Evolutionary conservation across 768 basidiomycete species (phyloP), one percentile per base, ranked within the genome.

Genomic region (Tubosaeta sp.): DNA sequence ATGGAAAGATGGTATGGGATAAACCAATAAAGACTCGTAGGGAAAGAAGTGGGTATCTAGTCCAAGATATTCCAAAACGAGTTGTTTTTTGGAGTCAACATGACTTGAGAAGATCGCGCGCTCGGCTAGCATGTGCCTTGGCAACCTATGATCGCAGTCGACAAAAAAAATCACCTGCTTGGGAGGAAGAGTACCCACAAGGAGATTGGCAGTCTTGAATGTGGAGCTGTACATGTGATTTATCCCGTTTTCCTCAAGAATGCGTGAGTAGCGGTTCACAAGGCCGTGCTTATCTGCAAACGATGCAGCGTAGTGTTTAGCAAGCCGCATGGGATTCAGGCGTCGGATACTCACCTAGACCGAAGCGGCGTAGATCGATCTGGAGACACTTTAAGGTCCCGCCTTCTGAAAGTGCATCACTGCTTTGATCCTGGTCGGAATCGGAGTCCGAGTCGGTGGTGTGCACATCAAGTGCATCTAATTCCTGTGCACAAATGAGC

Each of bases 211-310:
- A 6, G 85, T 86, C 70, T 87, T 87, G 65, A 82, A 85, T n/a
- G 88, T 89, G 41, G 86, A 88, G 52, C 83, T 86, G 64, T 90
- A 91, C 80, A 91, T 85, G 63, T 89, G 86, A 69, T 89, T 87
- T 64, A 91, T 84, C 11, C 81, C 80, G 59, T 85, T 84, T 57
- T 80, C 76, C 51, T 86, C 84, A 12, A 91, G 78, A 19, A 88
- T 79, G 8, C 80, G 79, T 19, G 88, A 88, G 63, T 88, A 88
- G 35, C 83, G 80, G 65, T 82, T 87, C 43, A 90, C 86, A 8
- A 91, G 75, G 32, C 89, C 89, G 57, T 87, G 78, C 60, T 87
- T 88, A 63, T 91, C 89, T 85, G 60, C 11, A 49, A 33, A 44
- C 27, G 43, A 29, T 26, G 56, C 12, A 52, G 44, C 17, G 31